Evolutionary conservation across 768 basidiomycete species (phyloP), one percentile per base, ranked within the genome.

Genomic region (Macrolepiota dolichaula): DNA sequence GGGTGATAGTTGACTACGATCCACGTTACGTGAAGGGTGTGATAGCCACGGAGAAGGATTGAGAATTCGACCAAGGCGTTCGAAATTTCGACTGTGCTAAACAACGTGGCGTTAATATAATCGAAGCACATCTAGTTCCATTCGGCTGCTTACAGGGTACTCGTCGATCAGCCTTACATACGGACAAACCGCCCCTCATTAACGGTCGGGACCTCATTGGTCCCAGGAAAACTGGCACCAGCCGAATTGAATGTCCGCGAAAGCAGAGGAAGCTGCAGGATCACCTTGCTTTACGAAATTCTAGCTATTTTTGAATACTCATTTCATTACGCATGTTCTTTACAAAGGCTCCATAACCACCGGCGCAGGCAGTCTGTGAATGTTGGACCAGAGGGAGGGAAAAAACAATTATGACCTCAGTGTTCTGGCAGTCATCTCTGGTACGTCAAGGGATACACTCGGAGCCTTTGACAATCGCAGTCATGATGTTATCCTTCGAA

Each of bases 101-200:
- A 52, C 62, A 63, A 54, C 62, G 62, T 63, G 62, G 55, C 49
- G 27, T 53, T 54, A 57, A 63, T 59, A 37, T 13, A 42, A 57
- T 57, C 53, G 62, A 52, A 53, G 15, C 24, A 19, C 57, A 57
- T 61, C 61, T 57, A 58, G 50, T 52, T 56, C 62, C 56, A 61
- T 61, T 61, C 51, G 44, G 52, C 44, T 40, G 52, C 37, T 37
- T 19, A 54, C 53, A 32, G 40, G 35, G 32, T 36, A 19, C 44
- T 49, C 59, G 37, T 57, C 51, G 57, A 63, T 63, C 62, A 42
- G 19, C 52, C 27, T 57, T 53, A 46, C 62, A 53, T 62, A 51
- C 55, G 52, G 62, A 25, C 35, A 57, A 57, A 46, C 51, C 24
- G 47, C 49, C 32, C 62, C 51, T 40, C 55, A 38, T 25, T 22